phyloP scores from a whole-genome alignment of 768 basidiomycete species.

The Hygrophorus russula region DNA sequence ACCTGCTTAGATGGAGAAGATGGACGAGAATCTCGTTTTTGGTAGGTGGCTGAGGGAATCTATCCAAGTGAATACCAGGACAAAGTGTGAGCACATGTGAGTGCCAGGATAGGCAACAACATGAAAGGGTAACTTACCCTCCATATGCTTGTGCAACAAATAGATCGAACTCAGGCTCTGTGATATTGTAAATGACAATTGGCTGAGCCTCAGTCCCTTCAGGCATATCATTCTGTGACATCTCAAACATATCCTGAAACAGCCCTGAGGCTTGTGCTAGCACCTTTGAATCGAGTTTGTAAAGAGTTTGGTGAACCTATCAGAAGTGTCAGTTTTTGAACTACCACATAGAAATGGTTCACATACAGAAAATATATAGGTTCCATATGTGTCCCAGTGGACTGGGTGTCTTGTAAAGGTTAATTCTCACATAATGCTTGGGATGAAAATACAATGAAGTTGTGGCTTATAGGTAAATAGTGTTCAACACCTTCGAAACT shows the following conservation, averaged over 20 bases:
- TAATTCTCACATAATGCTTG: too few species aligned
- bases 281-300: not conserved
- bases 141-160: constrained; percentile 4
- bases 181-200: not conserved
- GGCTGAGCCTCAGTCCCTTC: not conserved
- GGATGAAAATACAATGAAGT: too few species aligned
- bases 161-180: not conserved
- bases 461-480: too few species aligned
- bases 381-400: constrained; percentile 1
- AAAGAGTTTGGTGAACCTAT: not conserved
- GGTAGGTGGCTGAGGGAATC: not conserved
- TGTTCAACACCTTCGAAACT: too few species aligned
- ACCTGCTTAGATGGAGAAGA: not conserved
- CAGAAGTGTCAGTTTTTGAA: not conserved
- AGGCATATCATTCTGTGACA: not conserved
- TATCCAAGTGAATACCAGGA: too few species aligned
- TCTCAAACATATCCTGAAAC: not conserved
- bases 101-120: not conserved
- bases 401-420: not conserved
- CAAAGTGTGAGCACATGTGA: not conserved
- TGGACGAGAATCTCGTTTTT: not conserved
- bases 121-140: not conserved
- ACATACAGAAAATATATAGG: not conserved
- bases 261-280: not conserved
- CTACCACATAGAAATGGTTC: not conserved